Evolutionary conservation across 1,284 basidiomycete species (phyloP).

Genomic region (Rhodotorula sp.): DNA sequence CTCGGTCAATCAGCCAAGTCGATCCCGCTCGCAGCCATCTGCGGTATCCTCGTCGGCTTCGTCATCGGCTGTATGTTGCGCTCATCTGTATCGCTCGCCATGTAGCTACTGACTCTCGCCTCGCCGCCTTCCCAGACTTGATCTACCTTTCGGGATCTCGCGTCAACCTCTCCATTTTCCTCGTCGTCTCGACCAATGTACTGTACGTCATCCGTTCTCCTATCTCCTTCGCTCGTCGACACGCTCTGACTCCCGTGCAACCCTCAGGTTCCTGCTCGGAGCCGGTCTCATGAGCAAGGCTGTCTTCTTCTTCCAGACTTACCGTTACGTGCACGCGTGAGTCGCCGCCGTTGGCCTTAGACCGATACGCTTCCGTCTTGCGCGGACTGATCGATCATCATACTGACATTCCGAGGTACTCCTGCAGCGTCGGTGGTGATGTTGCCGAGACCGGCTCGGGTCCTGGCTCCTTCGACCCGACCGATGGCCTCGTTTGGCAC

Average conservation of each 20-base stretch:
- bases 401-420: background rate
- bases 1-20: slow-evolving; percentile 74
- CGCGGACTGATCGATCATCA: background rate
- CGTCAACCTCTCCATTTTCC: slow-evolving; percentile 67
- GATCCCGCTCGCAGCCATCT: slow-evolving; percentile 84
- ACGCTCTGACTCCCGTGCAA: no score
- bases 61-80: slow-evolving; percentile 57
- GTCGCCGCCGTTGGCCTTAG: slow-evolving; percentile 20
- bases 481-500: slow-evolving; percentile 11
- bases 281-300: slow-evolving; percentile 79
- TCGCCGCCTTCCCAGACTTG: slow-evolving; percentile 19
- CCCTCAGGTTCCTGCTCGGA: slow-evolving; percentile 69
- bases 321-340: slow-evolving; percentile 63
- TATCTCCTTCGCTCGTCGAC: background rate
- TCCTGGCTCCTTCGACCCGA: slow-evolving; percentile 57
- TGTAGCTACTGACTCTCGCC: background rate
- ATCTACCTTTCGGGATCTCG: slow-evolving; percentile 57
- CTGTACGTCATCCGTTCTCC: slow-evolving; percentile 49
- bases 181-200: slow-evolving; percentile 83
- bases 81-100: slow-evolving; percentile 54
- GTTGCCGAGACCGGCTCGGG: slow-evolving; percentile 78
- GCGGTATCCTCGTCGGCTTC: slow-evolving; percentile 73
- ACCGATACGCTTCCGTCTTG: background rate
- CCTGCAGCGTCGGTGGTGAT: slow-evolving; percentile 62
- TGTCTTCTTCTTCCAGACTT: slow-evolving; percentile 66